Evolutionary conservation across 768 basidiomycete genomes (phyloP).

Genomic region (Collybia mongolica): DNA sequence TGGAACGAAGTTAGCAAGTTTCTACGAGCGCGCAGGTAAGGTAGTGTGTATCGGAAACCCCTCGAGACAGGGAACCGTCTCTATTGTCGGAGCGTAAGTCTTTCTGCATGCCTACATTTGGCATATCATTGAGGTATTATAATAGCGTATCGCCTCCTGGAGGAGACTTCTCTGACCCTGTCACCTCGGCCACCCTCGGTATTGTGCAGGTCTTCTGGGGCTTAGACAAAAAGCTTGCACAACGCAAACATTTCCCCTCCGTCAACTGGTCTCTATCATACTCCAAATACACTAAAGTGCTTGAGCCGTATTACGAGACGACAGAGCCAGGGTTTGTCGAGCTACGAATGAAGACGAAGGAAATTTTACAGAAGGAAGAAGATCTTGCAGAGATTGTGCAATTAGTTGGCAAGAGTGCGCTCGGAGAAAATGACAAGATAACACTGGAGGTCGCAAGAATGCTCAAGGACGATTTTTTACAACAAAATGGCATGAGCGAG

Average conservation of each 20-base stretch:
- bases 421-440: constrained; percentile 97
- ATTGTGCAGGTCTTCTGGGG: constrained; percentile 99
- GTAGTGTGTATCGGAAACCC: constrained; percentile 92
- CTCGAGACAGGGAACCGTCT: constrained; percentile 85
- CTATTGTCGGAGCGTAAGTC: constrained; percentile 97
- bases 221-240: constrained; percentile 98
- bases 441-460: constrained; percentile 96
- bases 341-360: constrained; percentile 87
- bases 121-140: no score
- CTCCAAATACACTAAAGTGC: constrained; percentile 95
- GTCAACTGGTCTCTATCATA: constrained; percentile 99
- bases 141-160: constrained; percentile 94
- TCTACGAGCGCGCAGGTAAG: constrained; percentile 99
- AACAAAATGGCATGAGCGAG: constrained; percentile 98
- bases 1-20: constrained; percentile 91
- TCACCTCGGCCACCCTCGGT: constrained; percentile 94
- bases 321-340: constrained; percentile 95
- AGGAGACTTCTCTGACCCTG: constrained; percentile 99
- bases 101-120: no score
- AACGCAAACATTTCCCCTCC: constrained; percentile 99
- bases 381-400: constrained; percentile 99
- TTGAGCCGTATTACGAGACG: constrained; percentile 90
- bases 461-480: constrained; percentile 96
- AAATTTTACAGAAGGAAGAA: constrained; percentile 98
- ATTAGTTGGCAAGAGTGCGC: constrained; percentile 97